A percentile compares a stretch with the other conserved stretches of the same genome.
Evolutionary conservation across 1,139 yeast genomes (phyloP).

Genomic region (Pichia sp.): DNA sequence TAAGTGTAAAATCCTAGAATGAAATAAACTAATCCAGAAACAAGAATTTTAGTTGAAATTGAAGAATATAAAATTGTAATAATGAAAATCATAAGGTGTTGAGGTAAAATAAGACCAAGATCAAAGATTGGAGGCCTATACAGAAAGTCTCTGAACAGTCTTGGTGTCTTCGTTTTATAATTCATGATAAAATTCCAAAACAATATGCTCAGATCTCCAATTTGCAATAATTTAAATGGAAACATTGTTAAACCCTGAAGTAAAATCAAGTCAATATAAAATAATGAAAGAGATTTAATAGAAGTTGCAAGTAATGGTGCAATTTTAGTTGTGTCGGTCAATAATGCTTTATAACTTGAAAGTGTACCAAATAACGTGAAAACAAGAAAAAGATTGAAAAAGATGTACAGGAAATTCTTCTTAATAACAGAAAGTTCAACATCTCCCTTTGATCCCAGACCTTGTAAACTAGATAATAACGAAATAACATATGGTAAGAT

Average conservation of each 20-base stretch:
- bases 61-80: conserved; percentile 59
- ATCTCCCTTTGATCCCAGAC: conserved; percentile 73
- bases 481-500: conserved; percentile 71
- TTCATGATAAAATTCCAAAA: conserved; percentile 40
- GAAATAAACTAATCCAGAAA: conserved; percentile 61
- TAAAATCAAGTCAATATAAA: conserved; percentile 75
- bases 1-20: conserved; percentile 57
- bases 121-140: conserved; percentile 62
- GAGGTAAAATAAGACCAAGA: conserved; percentile 60
- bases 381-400: conserved; percentile 77
- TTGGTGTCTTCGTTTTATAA: conserved; percentile 42
- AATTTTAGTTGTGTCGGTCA: conserved; percentile 71
- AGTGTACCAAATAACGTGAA: conserved; percentile 79
- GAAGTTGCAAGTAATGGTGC: conserved; percentile 75
- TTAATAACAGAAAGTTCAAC: conserved; percentile 72
- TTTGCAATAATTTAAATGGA: conserved; percentile 64
- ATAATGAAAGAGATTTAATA: conserved; percentile 60
- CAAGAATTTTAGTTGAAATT: conserved; percentile 56
- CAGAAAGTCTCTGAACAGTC: conserved; percentile 45
- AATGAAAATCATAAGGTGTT: conserved; percentile 55
- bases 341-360: conserved; percentile 55
- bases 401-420: conserved; percentile 78
- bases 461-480: conserved; percentile 64
- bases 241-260: conserved; percentile 83
- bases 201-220: conserved; percentile 42